Base-by-base conservation (phyloP, 345 rosid species). In the Noccaea caerulescens region DNA sequence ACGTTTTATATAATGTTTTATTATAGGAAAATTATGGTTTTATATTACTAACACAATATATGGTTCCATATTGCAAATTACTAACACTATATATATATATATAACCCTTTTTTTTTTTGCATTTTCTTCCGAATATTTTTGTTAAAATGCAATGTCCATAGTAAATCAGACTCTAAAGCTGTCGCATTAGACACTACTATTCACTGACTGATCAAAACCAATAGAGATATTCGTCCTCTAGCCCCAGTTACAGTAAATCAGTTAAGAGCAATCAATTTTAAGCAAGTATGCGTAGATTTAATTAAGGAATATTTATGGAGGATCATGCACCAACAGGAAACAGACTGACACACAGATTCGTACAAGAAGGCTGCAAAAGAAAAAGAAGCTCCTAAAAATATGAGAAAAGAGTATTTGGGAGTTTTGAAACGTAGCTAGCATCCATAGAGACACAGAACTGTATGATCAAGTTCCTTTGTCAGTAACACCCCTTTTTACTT, bases 361-460 rank as follows among this genome's bases (percentile, higher is more conserved):
- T 61, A 67, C 68, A 68, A 30, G 52, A 16, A 20, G 58, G 14
- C 74, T 61, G 73, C 12, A 68, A 75, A 68, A 46, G 79, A 54
- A 68, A 75, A 75, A 68, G 64, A 75, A 61, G 44, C 69, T 75
- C 78, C 58, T 60, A 52, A 44, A 68, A 68, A 44, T 75, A 75
- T 68, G 79, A 61, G 69, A 68, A 60, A 59, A 46, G 2, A 50
- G 39, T 50, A 58, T 43, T 53, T 7, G 30, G 20, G 63, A 51
- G 25, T 34, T 52, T 59, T 43, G 60, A 52, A 67, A 14, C 45
- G 41, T 59, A 59, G 57, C 50, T 59, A 59, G 57, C 50, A 68
- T 68, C 64, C 58, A 75, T 64, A 55, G 63, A 68, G 58, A 53
- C 36, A 36, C 63, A 9, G 42, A 60, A 34, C 60, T 43, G 13